Conservation (phyloP, 2,329 filamentous ascomycete species). For the Trichophyton schoenleinii region DNA sequence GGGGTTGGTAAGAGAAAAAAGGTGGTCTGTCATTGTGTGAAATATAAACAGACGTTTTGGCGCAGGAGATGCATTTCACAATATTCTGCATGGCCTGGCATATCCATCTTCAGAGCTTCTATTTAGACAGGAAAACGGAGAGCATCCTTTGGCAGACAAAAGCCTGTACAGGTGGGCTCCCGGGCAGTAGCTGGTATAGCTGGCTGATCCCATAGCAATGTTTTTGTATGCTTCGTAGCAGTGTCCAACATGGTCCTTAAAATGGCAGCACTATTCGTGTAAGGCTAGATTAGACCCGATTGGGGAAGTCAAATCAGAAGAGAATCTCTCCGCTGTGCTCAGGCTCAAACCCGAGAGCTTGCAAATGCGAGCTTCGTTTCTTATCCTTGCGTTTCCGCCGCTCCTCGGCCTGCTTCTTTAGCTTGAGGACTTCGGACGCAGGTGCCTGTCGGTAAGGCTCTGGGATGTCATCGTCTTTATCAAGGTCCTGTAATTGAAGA, state of each 20-base stretch:
- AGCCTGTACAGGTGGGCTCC: neutral
- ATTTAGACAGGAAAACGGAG: neutral
- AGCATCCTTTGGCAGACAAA: neutral
- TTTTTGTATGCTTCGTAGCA: neutral
- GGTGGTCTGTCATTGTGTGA: constrained; percentile 2
- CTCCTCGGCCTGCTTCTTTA: constrained; percentile 59
- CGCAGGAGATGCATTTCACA: constrained; percentile 37
- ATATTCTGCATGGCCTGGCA: constrained; percentile 35
- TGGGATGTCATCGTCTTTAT: constrained; percentile 83
- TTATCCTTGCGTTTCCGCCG: constrained; percentile 63
- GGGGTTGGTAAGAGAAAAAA: neutral
- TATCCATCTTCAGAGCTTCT: constrained; percentile 6
- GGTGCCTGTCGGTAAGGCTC: constrained; percentile 54
- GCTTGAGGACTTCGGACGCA: constrained; percentile 54
- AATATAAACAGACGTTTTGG: neutral
- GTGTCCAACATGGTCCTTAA: neutral
- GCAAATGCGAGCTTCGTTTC: constrained; percentile 55
- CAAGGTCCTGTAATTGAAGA: constrained; percentile 53
- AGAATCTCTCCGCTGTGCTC: constrained; percentile 68
- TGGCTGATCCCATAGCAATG: neutral
- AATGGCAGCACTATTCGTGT: neutral
- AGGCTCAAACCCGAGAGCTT: constrained; percentile 72
- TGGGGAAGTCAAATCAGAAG: constrained; percentile 36
- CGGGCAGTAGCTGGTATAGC: neutral
- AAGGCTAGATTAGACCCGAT: too few species aligned